Percentiles rank a stretch among this genome's conserved stretches.
Conservation (phyloP, 164 flowering plant species). For the Umbellularia californica region DNA sequence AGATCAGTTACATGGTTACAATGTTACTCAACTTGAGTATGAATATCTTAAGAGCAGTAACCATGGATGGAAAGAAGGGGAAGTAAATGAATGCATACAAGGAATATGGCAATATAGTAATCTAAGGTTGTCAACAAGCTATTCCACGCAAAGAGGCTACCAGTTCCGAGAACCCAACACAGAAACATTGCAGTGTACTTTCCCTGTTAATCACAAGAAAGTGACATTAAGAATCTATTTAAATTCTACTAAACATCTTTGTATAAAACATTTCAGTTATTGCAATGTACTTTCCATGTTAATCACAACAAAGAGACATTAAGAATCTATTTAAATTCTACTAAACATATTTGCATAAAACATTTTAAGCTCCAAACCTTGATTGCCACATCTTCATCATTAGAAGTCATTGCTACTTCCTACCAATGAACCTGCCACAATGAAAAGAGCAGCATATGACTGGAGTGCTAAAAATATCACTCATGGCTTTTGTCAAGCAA, state of each 20-base stretch:
- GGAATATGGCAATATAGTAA: slow-evolving; percentile 23
- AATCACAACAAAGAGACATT: not conserved
- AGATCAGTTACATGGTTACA: no score
- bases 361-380: not conserved
- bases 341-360: not conserved
- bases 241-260: no score
- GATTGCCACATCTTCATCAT: not conserved
- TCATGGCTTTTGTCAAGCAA: no score
- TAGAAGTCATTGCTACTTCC: not conserved
- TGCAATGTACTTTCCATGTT: slow-evolving; percentile 24
- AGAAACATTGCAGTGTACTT: slow-evolving; percentile 31
- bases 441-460: not conserved
- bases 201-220: slow-evolving; percentile 1
- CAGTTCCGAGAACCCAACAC: slow-evolving; percentile 55
- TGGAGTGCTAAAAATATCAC: no score
- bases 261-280: slow-evolving; percentile 5
- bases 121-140: slow-evolving; percentile 49
- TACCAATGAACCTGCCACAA: not conserved
- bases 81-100: slow-evolving; percentile 11
- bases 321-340: not conserved
- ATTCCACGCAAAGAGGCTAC: slow-evolving; percentile 46
- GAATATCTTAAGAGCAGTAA: not conserved
- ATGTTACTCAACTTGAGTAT: not conserved
- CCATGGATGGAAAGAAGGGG: not conserved
- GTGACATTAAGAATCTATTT: not conserved